Evolutionary conservation across 2,329 filamentous ascomycete genomes (phyloP).

Genomic region (Conoideocrella luteorostrata): DNA sequence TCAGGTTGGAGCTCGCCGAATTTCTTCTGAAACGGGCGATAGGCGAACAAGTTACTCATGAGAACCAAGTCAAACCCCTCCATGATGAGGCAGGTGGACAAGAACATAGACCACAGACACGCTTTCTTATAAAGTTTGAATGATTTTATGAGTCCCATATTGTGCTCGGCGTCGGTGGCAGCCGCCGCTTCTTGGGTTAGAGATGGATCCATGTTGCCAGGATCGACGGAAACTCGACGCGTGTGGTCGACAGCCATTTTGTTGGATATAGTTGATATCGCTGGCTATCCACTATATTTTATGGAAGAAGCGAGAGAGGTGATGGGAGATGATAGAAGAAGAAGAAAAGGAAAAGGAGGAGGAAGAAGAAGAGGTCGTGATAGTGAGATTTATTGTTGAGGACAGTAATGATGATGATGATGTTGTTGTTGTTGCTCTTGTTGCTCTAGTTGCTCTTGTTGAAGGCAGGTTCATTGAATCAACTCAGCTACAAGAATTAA

Average conservation of each 20-base stretch:
- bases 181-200: constrained; percentile 15
- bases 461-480: no score
- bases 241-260: constrained; percentile 4
- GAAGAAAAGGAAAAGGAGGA: neutral
- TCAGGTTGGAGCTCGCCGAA: constrained; percentile 31
- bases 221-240: constrained; percentile 8
- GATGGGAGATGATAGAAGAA: no score
- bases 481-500: no score
- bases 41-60: constrained; percentile 34
- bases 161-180: constrained; percentile 28
- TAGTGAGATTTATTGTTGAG: neutral
- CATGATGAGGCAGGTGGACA: constrained; percentile 33
- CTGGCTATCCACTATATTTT: no score
- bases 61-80: constrained; percentile 35
- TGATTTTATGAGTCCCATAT: constrained; percentile 25
- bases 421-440: no score
- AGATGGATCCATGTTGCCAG: constrained; percentile 9
- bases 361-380: neutral
- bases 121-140: constrained; percentile 34
- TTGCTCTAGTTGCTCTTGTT: no score
- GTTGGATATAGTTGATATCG: no score
- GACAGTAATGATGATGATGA: no score
- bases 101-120: constrained; percentile 29
- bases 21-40: constrained; percentile 30
- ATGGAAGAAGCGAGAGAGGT: no score